Base-by-base conservation (phyloP, 352 stramenopile genomes). In the Thalassiosira livingstoniorum region DNA sequence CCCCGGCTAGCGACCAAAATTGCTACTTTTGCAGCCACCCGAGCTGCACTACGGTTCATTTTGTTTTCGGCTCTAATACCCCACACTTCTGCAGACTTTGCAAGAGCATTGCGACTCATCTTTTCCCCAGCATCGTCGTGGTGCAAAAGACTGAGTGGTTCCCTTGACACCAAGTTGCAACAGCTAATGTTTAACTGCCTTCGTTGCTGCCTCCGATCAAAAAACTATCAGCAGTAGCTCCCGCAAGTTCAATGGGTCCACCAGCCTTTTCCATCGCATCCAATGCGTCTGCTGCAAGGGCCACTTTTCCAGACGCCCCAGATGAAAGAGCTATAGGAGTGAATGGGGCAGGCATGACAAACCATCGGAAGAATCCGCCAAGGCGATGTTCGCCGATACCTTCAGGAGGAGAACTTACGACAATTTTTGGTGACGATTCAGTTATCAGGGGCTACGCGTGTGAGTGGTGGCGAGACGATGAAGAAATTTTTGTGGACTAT, bases 381-480 rank as follows among this genome's bases (percentile, higher is more conserved):
- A 87, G 68, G 34, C 55, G 62, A 5, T 87, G 87, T 79, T 93
- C 85, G 10, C 89, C 87, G 27, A 93, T 71, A 35, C 89, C 89
- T 43, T 87, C 89, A 11, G 89, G 89, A 47, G 89, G 89, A 7
- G 87, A 92, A 63, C 92, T 82, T 3, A 93, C 85, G 2, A 92
- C 75, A 11, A 85, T 10, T 53, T 75, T 60, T 18, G 74, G 65
- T 58, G 62, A n/a, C n/a, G n/a, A n/a, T n/a, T n/a, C n/a, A n/a
- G n/a, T n/a, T n/a, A n/a, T n/a, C n/a, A n/a, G n/a, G n/a, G n/a
- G n/a, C n/a, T n/a, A n/a, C n/a, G n/a, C n/a, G n/a, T n/a, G n/a
- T n/a, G n/a, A n/a, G n/a, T n/a, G n/a, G n/a, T n/a, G n/a, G n/a
- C n/a, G n/a, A n/a, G n/a, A n/a, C n/a, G n/a, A n/a, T n/a, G n/a